These are phyloP conservation scores for Leccinum pachyderme DNA, from an alignment of 1,284 basidiomycete genomes.

Conservation along the genomic window DNA sequence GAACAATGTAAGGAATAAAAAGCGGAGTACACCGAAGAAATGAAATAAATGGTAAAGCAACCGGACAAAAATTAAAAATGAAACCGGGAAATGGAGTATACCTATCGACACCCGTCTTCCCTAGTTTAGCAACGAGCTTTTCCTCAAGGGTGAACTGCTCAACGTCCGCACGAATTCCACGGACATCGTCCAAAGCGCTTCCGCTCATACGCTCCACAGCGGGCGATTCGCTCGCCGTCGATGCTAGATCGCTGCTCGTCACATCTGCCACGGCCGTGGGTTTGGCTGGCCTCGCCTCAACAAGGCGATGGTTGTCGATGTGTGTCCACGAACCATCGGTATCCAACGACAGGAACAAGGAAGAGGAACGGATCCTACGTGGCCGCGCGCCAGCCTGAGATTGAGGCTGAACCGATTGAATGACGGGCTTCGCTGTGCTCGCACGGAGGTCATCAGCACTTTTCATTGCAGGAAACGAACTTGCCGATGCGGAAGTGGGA, in stretches of 20 bases:
- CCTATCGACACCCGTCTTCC: slow-evolving; percentile 68
- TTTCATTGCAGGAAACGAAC: slow-evolving; percentile 3
- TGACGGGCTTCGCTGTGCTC: not conserved
- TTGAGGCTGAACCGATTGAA: slow-evolving; percentile 4
- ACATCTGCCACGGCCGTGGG: slow-evolving; percentile 32
- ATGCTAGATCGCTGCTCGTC: slow-evolving; percentile 52
- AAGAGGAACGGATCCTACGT: slow-evolving; percentile 12
- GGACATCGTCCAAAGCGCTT: slow-evolving; percentile 31
- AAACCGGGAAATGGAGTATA: slow-evolving; percentile 2
- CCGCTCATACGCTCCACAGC: slow-evolving; percentile 43
- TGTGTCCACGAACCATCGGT: slow-evolving; percentile 51
- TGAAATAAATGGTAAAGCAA: not conserved
- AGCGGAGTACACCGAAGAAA: not conserved
- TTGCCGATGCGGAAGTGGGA: not conserved
- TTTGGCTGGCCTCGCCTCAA: slow-evolving; percentile 9
- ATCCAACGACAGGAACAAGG: slow-evolving; percentile 26
- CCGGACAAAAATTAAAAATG: not conserved
- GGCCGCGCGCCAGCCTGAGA: slow-evolving; percentile 1
- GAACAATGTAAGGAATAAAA: not conserved
- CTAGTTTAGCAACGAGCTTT: slow-evolving; percentile 54
- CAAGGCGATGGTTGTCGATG: slow-evolving; percentile 36
- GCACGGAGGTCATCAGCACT: not conserved
- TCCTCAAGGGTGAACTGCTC: slow-evolving; percentile 52
- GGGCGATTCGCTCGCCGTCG: slow-evolving; percentile 53
- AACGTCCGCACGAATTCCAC: slow-evolving; percentile 22